Conservation (phyloP, 2,329 filamentous ascomycete genomes). For the Hypocrella siamensis region DNA sequence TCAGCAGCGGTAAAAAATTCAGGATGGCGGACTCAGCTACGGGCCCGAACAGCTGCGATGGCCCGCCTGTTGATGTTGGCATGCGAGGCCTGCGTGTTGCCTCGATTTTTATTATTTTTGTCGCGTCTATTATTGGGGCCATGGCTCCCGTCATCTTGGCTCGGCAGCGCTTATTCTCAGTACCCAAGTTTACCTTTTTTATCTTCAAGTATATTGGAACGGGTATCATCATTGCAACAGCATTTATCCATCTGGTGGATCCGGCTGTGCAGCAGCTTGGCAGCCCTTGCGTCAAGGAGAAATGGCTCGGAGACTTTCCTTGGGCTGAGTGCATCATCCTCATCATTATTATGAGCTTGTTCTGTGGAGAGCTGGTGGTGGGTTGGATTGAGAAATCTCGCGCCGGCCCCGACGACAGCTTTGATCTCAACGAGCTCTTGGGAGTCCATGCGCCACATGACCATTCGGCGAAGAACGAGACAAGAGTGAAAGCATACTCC, state of each 20-base stretch:
- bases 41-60: conserved; percentile 29
- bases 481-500: conserved; percentile 6
- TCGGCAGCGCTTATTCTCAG: conserved; percentile 38
- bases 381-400: conserved; percentile 25
- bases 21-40: conserved; percentile 14
- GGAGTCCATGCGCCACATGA: conserved; percentile 11
- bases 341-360: conserved; percentile 78
- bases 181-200: conserved; percentile 66
- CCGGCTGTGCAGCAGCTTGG: conserved; percentile 60
- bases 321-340: conserved; percentile 76
- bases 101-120: conserved; percentile 75
- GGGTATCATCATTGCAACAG: conserved; percentile 83
- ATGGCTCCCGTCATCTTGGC: conserved; percentile 59
- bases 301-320: conserved; percentile 37
- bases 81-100: conserved; percentile 62
- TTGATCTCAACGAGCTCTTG: conserved; percentile 14
- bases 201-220: conserved; percentile 85
- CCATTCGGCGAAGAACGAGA: conserved; percentile 1
- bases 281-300: conserved; percentile 10
- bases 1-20: too few species aligned
- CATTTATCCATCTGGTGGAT: conserved; percentile 77
- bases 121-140: conserved; percentile 53
- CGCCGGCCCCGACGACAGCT: conserved; percentile 11
- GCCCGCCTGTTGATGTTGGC: conserved; percentile 50
- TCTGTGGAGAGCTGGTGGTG: conserved; percentile 75